Base-by-base conservation (phyloP, 1,284 basidiomycete genomes). In the Schizophyllum amplum region DNA sequence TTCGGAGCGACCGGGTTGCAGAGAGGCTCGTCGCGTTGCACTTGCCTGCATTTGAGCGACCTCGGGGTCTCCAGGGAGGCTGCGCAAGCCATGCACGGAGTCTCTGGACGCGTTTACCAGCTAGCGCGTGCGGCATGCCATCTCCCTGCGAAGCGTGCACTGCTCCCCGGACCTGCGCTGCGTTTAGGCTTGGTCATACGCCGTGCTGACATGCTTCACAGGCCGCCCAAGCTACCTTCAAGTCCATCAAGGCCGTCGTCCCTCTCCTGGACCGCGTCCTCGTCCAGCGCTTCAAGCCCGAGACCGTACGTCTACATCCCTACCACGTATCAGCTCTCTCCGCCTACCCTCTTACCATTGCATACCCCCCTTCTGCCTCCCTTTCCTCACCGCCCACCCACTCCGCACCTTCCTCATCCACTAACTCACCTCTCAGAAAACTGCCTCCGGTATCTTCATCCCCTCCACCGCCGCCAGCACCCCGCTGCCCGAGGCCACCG, bases 201-300 rank as follows among this genome's bases (percentile, higher is more conserved):
- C 33, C 33, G 17, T 42, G 33, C 33, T 42, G 7, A 42, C 33
- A 42, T 42, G 13, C 33, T 42, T 42, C 7, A 9, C 33, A 42
- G 84, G 84, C 86, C 74, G 74, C 85, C 57, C 85, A 87, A 73
- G 83, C 86, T 63, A 94, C 94, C 25, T 92, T 97, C 87, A 95
- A 93, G 76, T 90, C 86, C 65, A 98, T 98, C 83, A 92, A 86
- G 78, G 81, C 94, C 56, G 75, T 98, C 64, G 77, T 94, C 64
- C 96, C 96, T 61, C 86, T 98, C 56, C 79, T 98, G 60, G 96
- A 98, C 86, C 92, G 96, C 65, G 92, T 99, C 62, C 82, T 99
- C 61, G 94, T 99, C 60, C 95, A 98, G 78, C 84, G 95, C 62
- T 96, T 96, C 85, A 98, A 98, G 79, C 79, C 93, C 48, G 92